Evolutionary conservation across 1,284 basidiomycete species (phyloP), one percentile per base, ranked within the genome.

Genomic region (Trichosporon sp.): DNA sequence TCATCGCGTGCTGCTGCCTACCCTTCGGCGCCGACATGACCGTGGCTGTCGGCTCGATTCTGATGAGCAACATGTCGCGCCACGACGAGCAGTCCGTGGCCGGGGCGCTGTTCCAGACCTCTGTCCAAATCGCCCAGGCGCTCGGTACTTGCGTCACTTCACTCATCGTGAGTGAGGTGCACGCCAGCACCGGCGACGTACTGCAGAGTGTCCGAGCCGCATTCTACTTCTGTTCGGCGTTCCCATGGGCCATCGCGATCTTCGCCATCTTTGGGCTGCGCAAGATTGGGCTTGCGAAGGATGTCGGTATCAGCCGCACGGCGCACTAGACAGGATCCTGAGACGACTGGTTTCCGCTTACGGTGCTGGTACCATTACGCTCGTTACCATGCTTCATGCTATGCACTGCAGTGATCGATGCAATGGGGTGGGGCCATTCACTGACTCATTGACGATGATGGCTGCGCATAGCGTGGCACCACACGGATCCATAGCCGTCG

Each of bases 11-110:
- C 48, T 73, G 79, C 43, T 74, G 78, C 59, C 72, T 76, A 6
- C 78, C 78, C 4, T 79, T 79, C 61, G 78, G 80, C 2, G 75
- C 76, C 2, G 78, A 79, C 71, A 72, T 80, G 32, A 79, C 76
- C 2, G 73, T 78, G 11, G 78, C 76, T 8, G 75, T 79, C 10
- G 80, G 80, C 0, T 77, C 74, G 0, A 74, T 81, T 66, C 70
- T 80, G 63, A 78, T 81, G 66, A 79, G 78, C 54, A 80, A 79
- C 70, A 68, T 79, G 54, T 77, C 72, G 54, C 65, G 68, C 19
- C 76, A 77, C 75, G 73, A 78, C 59, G 76, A 80, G 74, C 78
- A 78, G 70, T 76, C 76, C 16, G 72, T 78, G 37, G 78, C 70
- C 4, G 78, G 78, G n/a, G 78, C 78, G 1, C 68, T 79, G 4